Evolutionary conservation across 768 basidiomycete species (phyloP).

Genomic region (Tephrocybe sp.): DNA sequence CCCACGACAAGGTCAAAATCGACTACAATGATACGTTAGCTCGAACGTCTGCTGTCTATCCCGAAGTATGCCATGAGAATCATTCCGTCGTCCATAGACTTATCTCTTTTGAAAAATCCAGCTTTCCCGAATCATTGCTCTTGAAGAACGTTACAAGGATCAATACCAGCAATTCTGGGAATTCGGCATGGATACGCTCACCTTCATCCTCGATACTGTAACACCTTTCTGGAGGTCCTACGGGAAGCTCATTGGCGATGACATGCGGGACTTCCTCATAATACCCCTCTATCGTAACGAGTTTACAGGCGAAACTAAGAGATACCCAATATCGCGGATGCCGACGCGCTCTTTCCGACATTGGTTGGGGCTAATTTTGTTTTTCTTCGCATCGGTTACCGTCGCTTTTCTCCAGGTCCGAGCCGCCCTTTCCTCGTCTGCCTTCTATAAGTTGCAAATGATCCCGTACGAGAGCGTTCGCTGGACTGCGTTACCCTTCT

Average conservation of each 20-base stretch:
- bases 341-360: slow-evolving; percentile 66
- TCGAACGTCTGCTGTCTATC: slow-evolving; percentile 73
- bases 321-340: slow-evolving; percentile 55
- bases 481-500: slow-evolving; percentile 61
- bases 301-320: slow-evolving; percentile 73
- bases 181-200: slow-evolving; percentile 73
- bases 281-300: slow-evolving; percentile 82
- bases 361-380: slow-evolving; percentile 59
- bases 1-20: slow-evolving; percentile 56
- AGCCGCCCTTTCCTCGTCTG: slow-evolving; percentile 52
- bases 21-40: slow-evolving; percentile 64
- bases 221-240: slow-evolving; percentile 82
- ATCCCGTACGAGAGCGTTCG: slow-evolving; percentile 61
- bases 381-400: slow-evolving; percentile 45
- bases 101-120: slow-evolving; percentile 24
- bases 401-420: slow-evolving; percentile 55
- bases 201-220: slow-evolving; percentile 71
- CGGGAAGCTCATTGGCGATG: slow-evolving; percentile 78
- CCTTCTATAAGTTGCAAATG: slow-evolving; percentile 53
- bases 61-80: slow-evolving; percentile 49
- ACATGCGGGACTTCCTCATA: slow-evolving; percentile 77
- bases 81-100: not conserved
- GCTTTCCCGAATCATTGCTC: slow-evolving; percentile 66
- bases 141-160: slow-evolving; percentile 79
- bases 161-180: slow-evolving; percentile 83